Conservation (phyloP, 2,329 filamentous ascomycete genomes). For the Exutisphaerella laricina region DNA sequence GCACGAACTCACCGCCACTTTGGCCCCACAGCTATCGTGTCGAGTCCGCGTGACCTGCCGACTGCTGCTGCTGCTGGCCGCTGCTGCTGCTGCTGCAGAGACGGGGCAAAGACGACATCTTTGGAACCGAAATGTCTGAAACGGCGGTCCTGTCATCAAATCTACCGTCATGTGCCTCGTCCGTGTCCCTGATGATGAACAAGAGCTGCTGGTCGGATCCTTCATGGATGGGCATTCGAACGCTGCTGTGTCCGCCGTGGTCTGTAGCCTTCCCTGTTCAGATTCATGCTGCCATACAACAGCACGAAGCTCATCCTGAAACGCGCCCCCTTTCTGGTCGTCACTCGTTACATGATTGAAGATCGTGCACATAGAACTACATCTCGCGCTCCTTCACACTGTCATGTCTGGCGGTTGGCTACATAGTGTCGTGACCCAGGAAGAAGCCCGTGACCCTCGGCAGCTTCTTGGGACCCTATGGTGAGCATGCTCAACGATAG, state of each 20-base stretch:
- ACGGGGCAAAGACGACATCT: background rate
- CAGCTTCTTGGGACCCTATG: constrained; percentile 12
- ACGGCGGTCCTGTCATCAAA: constrained; percentile 4
- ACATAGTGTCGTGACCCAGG: constrained; percentile 2
- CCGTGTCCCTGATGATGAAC: background rate
- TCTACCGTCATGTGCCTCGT: constrained; percentile 9
- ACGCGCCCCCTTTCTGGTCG: background rate
- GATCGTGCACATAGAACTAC: constrained; percentile 4
- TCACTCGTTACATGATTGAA: constrained; percentile 5
- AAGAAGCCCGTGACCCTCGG: constrained; percentile 14
- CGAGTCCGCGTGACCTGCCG: constrained; percentile 16
- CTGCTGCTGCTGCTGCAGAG: background rate
- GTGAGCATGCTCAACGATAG: constrained; percentile 14
- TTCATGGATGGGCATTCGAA: background rate
- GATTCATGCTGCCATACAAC: background rate
- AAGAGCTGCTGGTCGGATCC: background rate
- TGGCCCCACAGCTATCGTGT: constrained; percentile 18
- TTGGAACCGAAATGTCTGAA: constrained; percentile 5
- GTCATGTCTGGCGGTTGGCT: constrained; percentile 2
- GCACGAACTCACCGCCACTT: constrained; percentile 29
- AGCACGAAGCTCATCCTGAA: constrained; percentile 5
- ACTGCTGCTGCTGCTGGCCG: constrained; percentile 7
- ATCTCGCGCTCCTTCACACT: constrained; percentile 4
- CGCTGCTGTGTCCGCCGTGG: constrained; percentile 5
- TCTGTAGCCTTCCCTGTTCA: constrained; percentile 3